Conservation (phyloP, 176 grass and related monocot genomes). For the Stipa capillata region DNA sequence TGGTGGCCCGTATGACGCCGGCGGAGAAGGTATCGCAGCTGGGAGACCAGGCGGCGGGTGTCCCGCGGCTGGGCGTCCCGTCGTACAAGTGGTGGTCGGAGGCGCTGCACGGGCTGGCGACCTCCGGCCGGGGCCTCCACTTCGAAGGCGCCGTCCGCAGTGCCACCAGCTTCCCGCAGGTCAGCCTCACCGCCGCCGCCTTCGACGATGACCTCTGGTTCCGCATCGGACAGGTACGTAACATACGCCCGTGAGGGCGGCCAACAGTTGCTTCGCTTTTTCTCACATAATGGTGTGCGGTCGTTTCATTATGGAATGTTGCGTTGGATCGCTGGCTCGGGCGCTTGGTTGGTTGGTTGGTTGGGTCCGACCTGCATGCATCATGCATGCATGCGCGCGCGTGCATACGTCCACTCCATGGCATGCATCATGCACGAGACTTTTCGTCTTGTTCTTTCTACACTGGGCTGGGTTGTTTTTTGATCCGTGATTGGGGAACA, state of each 20-base stretch:
- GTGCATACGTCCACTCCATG: neutral
- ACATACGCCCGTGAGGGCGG: neutral
- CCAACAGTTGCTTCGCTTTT: neutral
- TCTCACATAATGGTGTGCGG: neutral
- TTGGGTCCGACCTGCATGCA: neutral
- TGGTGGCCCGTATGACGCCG: constrained; percentile 42
- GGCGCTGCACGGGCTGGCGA: constrained; percentile 64
- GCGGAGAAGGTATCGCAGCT: constrained; percentile 56
- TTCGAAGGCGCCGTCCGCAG: constrained; percentile 12
- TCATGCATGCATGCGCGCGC: neutral
- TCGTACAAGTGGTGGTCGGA: constrained; percentile 83
- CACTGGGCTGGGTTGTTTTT: neutral
- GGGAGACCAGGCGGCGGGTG: constrained; percentile 22
- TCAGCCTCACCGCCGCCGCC: constrained; percentile 58
- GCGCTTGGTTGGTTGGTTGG: neutral
- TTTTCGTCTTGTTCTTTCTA: neutral
- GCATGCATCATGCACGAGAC: constrained; percentile 3
- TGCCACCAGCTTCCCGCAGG: constrained; percentile 76
- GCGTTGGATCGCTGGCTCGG: neutral
- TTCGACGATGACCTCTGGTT: constrained; percentile 68
- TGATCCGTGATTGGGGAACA: constrained; percentile 21
- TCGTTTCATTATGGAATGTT: neutral
- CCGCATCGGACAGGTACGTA: constrained; percentile 59
- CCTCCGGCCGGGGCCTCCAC: constrained; percentile 39
- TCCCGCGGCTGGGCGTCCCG: constrained; percentile 49